Base-by-base conservation (phyloP, 1,284 basidiomycete species). In the Ganoderma lucidum region DNA sequence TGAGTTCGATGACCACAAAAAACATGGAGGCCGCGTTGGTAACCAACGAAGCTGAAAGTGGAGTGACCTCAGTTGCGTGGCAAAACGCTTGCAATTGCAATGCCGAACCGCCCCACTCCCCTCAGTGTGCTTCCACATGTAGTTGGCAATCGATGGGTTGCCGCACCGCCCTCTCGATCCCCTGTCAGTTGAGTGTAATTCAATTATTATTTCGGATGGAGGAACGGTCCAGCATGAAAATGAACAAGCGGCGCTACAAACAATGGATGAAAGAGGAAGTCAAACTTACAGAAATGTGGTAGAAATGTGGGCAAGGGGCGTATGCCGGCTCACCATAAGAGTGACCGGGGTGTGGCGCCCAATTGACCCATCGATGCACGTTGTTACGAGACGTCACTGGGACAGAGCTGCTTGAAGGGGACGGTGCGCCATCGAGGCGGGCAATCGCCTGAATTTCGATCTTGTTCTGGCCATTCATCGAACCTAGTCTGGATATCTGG, bases 21-120 rank as follows among this genome's bases (percentile, higher is more conserved):
- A 53, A 53, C 12, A 53, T 30, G 4, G 3, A 12, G 48, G 23
- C 23, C 48, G 23, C 6, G 1, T 51, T 23, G 48, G 17, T 5
- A 45, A 17, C 4, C 44, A 45, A 45, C 10, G 44, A 17, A 45
- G 44, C 44, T 45, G 17, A 17, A 45, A 45, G 44, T 45, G 45
- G 45, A 28, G 48, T 28, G 23, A 10, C 14, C 10, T 51, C 48
- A 28, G 48, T 23, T 53, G 10, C 23, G 23, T 28, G 12, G 12
- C 48, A 53, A 53, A 28, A 10, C 2, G 48, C 23, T 53, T 53
- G 48, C 48, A 53, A 53, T 53, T 53, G 48, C 48, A 53, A 53
- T 23, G 23, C 23, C 12, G 4, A 28, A 53, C 10, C 5, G 48
- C 23, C 10, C 48, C 12, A 53, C 48, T 19, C n/a, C n/a, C 10